Percentiles rank a stretch among this genome's conserved stretches.
Evolutionary conservation across 2,329 filamentous ascomycete genomes (phyloP).

Genomic region (Incumbomyces delicatus): DNA sequence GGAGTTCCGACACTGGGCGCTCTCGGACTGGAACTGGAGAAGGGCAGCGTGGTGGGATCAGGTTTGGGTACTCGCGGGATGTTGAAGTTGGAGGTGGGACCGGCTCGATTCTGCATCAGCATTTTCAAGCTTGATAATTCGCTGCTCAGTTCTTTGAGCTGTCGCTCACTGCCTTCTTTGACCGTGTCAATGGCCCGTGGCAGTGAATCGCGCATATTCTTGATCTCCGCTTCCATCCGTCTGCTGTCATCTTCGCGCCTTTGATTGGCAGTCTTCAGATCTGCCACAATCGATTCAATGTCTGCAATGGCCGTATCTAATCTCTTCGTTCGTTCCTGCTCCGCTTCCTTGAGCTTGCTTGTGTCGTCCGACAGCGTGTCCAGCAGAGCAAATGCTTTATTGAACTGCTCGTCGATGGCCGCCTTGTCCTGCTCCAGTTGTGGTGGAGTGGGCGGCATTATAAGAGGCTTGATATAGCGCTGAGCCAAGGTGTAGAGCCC

Average conservation of each 20-base stretch:
- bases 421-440: slow-evolving; percentile 92
- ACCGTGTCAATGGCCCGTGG: slow-evolving; percentile 83
- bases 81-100: slow-evolving; percentile 24
- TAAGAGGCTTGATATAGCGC: slow-evolving; percentile 84
- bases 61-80: slow-evolving; percentile 22
- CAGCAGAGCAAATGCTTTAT: slow-evolving; percentile 79
- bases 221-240: slow-evolving; percentile 76
- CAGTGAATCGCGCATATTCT: slow-evolving; percentile 70
- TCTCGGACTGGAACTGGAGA: background rate
- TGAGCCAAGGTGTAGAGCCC: slow-evolving; percentile 81
- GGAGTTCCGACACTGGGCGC: slow-evolving; percentile 7
- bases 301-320: slow-evolving; percentile 74
- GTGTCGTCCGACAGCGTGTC: slow-evolving; percentile 91
- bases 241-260: slow-evolving; percentile 80
- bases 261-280: slow-evolving; percentile 71
- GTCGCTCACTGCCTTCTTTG: slow-evolving; percentile 69
- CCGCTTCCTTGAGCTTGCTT: slow-evolving; percentile 72
- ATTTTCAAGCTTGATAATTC: slow-evolving; percentile 92
- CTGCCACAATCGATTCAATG: slow-evolving; percentile 70
- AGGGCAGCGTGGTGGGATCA: background rate
- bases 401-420: slow-evolving; percentile 84
- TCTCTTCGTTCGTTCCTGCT: slow-evolving; percentile 72
- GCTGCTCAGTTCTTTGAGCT: slow-evolving; percentile 72
- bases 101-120: slow-evolving; percentile 58
- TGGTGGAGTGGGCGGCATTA: slow-evolving; percentile 86